These are phyloP conservation scores for Syncephalastrum monosporum DNA, from an alignment of 371 early-diverging fungal species.

Conservation along the genomic window DNA sequence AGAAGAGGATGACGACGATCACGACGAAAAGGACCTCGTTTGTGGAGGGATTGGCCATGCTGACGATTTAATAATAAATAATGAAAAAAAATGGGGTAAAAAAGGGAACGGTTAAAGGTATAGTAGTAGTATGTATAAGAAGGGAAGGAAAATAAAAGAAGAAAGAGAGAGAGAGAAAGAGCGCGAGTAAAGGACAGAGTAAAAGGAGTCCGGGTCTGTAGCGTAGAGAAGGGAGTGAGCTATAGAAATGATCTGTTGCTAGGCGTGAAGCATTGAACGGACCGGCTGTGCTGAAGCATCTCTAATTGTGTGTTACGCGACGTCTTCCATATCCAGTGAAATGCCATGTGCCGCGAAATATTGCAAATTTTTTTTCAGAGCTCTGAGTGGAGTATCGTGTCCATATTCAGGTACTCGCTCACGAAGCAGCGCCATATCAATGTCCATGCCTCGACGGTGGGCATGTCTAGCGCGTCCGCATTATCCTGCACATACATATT, in stretches of 20 bases:
- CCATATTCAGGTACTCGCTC: conserved; percentile 55
- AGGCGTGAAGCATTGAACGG: no score
- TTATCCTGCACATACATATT: conserved; percentile 17
- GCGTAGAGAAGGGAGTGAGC: not conserved
- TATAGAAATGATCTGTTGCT: not conserved
- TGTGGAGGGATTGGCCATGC: conserved; percentile 20
- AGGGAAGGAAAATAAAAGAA: not conserved
- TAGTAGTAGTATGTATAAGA: conserved; percentile 1
- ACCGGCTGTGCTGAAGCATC: no score
- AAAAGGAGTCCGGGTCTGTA: no score
- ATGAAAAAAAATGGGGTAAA: conserved; percentile 4
- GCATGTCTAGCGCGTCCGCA: conserved; percentile 37
- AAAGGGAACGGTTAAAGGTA: conserved; percentile 7
- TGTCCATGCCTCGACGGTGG: conserved; percentile 41
- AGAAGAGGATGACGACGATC: conserved; percentile 21
- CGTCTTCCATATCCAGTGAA: no score
- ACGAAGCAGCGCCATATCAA: conserved; percentile 51
- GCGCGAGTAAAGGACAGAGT: not conserved
- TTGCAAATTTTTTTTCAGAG: conserved; percentile 3
- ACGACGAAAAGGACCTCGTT: conserved; percentile 25
- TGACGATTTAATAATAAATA: not conserved
- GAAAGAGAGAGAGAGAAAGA: not conserved
- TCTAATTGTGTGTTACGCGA: no score
- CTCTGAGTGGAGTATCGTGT: conserved; percentile 16
- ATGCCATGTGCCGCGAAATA: no score